Base-by-base conservation (phyloP, 345 rosid species). In the Hevea brasiliensis region DNA sequence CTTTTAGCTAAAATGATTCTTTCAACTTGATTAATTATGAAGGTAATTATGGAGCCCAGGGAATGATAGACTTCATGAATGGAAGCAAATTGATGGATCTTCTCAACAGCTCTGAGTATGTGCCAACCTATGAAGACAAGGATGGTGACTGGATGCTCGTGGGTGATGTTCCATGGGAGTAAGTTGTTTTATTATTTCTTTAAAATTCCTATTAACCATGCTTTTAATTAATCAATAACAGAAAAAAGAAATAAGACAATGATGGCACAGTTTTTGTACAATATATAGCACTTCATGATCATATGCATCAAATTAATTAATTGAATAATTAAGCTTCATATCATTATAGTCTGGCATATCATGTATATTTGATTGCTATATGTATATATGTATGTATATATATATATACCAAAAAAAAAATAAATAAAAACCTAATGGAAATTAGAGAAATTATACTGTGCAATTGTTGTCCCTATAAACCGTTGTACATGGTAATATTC, bases 111-210 rank as follows among this genome's bases (percentile, higher is more conserved):
- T 89, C 95, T 23, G 95, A 94, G 63, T 94, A 92, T 82, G 98
- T 94, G 65, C 98, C 98, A 57, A 83, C 90, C 81, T 94, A 94
- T 73, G 97, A 92, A 78, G 98, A 94, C 78, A 94, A 90, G 85
- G 98, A 92, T 65, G 97, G 97, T 1, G 98, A 94, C 78, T 94
- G 97, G 98, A 94, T 94, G 98, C 94, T 94, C 68, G 98, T 94
- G 53, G 98, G 97, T 5, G 98, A 94, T 86, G 98, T 92, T 76
- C 98, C 98, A 64, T 94, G 98, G 98, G 88, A 84, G 98, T 94
- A 81, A 75, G 98, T 86, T 71, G 69, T 70, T 74, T 44, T 26
- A 0, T 3, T 47, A 5, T 44, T 26, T 0, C 27, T 57, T 48
- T 26, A 60, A 68, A 72, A 57, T 14, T 54, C 61, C 20, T 11